Base-by-base conservation (phyloP, 306 rosid species). In the Hippophae rhamnoides region DNA sequence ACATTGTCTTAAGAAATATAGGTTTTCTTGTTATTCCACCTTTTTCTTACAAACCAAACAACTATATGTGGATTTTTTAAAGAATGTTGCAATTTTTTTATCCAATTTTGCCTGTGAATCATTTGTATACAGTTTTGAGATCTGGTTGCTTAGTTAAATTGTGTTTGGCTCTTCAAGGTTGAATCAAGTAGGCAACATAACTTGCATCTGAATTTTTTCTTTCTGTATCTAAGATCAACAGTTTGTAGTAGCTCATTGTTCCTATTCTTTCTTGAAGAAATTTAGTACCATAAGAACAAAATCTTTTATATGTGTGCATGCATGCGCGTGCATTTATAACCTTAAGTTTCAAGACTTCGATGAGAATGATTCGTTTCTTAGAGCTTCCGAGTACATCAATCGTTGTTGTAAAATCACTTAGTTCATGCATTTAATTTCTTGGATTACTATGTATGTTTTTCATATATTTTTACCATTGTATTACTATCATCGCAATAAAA, bases 91-190 rank as follows among this genome's bases (percentile, higher is more conserved):
- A 57, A 51, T 48, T 27, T 50, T 50, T 25, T 5, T 51, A 59
- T 56, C 56, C 49, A 56, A 52, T 57, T 63, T 70, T 62, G 58
- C 41, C 11, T 52, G 66, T 53, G 45, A 14, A 11, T 50, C 51
- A 18, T 38, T 40, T 56, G 12, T 7, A 49, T 60, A 41, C 11
- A 1, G 18, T 25, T 25, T 54, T 13, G 13, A 27, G 44, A 9
- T 7, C 50, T 23, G 11, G 63, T 43, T 41, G 5, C 25, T 52
- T 51, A 23, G 14, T 13, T 13, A 11, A 31, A 5, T 63, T 41
- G 5, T 7, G 11, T 47, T 11, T 52, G 43, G 58, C 23, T 42
- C 38, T 2, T 31, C 5, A 31, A 31, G 38, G 38, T 45, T 45
- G 47, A 54, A 14, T 54, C 13, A 10, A 6, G 18, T 54, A 6